These are phyloP conservation scores for Penicillium sp. DNA, from an alignment of 2,329 filamentous ascomycete genomes.

Conservation along the genomic window DNA sequence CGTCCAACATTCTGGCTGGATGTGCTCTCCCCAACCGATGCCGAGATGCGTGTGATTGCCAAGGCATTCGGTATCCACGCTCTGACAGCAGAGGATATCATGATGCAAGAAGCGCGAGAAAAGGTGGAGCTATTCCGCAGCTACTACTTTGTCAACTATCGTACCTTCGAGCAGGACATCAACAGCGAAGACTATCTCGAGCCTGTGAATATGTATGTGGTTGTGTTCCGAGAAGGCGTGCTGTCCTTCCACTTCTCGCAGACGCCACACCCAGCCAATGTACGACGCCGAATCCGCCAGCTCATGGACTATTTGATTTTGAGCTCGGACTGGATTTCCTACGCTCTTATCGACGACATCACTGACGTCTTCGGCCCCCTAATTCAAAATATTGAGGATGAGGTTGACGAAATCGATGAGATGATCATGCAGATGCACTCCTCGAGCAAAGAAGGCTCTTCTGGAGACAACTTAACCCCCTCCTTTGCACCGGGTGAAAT, in stretches of 20 bases:
- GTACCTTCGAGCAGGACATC: constrained; percentile 92
- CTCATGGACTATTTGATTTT: constrained; percentile 89
- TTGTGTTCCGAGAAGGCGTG: constrained; percentile 93
- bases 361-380: constrained; percentile 92
- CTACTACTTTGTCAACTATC: constrained; percentile 99
- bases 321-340: constrained; percentile 96
- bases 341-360: constrained; percentile 96
- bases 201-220: constrained; percentile 94
- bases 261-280: constrained; percentile 92
- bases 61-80: constrained; percentile 96
- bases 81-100: constrained; percentile 90
- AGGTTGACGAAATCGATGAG: constrained; percentile 96
- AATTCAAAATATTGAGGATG: constrained; percentile 88
- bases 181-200: constrained; percentile 87
- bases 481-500: constrained; percentile 65
- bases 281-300: constrained; percentile 87
- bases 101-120: constrained; percentile 94
- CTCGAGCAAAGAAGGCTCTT: constrained; percentile 36
- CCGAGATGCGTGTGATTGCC: constrained; percentile 89
- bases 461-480: constrained; percentile 28
- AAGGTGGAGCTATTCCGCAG: constrained; percentile 96
- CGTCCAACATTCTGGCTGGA: constrained; percentile 97
- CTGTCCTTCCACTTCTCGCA: constrained; percentile 97
- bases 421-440: constrained; percentile 79
- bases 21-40: constrained; percentile 81